Evolutionary conservation across 164 flowering plant genomes (phyloP), one percentile per base, ranked within the genome.

Genomic region (Macadamia tetraphylla): DNA sequence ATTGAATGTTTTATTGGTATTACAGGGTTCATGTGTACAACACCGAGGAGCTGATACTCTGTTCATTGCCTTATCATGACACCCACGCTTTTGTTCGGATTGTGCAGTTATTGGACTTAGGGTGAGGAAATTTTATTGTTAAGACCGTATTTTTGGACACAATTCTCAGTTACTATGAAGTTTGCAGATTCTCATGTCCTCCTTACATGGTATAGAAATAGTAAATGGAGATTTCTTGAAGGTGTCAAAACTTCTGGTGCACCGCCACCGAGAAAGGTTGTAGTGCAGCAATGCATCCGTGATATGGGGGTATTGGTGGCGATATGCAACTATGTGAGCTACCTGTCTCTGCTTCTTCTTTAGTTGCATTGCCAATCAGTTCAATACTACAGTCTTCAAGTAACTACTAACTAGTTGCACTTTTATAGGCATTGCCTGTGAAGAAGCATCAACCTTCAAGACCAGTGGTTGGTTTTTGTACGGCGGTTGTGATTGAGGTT

Each of bases 161-260:
- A 9, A 12, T 30, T 18, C 6, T 7, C 32, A 10, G 6, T 66
- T 72, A 17, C 15, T 51, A 3, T 51, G 10, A 23, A 62, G 7
- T 58, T 13, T 60, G 15, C 10, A 51, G 3, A 52, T 55, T n/a
- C 29, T 6, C 2, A 51, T 68, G 3, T 66, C 46, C 5, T 59
- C 9, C 48, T 0, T 23, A 43, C 53, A 40, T 73, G 53, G n/a
- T 77, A 73, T 78, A 93, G 96, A 60, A 87, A 89, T 80, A 80
- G 73, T 53, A 87, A 75, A 63, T 94, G 98, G 98, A 82, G 76
- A 42, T 94, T 94, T 79, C 87, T 94, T 30, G 89, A 86, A n/a
- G 98, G 86, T 61, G 92, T 90, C 64, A 88, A 88, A 75, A 63
- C 32, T 0, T 88, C 96, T 1, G 98, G 98, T 78, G 98, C 98